Conservation (phyloP, 352 stramenopile genomes). For the Phytopythium litorale region DNA sequence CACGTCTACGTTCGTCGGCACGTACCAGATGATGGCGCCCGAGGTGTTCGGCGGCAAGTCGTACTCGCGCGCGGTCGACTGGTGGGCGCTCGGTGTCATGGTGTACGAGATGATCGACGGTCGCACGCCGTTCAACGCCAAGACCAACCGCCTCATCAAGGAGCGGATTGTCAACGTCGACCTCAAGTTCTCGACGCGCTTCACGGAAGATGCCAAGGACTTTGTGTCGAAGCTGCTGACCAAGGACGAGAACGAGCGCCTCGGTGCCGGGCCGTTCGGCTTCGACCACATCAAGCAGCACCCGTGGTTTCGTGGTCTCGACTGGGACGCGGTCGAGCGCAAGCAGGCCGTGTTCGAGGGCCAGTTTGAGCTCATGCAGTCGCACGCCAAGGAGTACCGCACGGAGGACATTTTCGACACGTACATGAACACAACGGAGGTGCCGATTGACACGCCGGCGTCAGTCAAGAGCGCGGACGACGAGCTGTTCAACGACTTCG, state of each 20-base stretch:
- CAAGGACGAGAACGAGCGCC: slow-evolving; percentile 89
- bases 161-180: slow-evolving; percentile 83
- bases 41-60: slow-evolving; percentile 86
- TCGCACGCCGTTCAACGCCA: slow-evolving; percentile 83
- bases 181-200: slow-evolving; percentile 76
- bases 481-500: slow-evolving; percentile 80
- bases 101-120: slow-evolving; percentile 90
- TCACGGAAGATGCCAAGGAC: slow-evolving; percentile 80
- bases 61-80: slow-evolving; percentile 88
- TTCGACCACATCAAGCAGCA: slow-evolving; percentile 87
- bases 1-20: slow-evolving; percentile 90
- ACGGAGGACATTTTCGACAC: slow-evolving; percentile 83
- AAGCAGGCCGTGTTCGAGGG: slow-evolving; percentile 62
- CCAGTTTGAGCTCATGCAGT: slow-evolving; percentile 75
- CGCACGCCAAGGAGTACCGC: slow-evolving; percentile 76
- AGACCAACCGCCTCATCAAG: slow-evolving; percentile 84
- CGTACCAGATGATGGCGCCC: slow-evolving; percentile 91
- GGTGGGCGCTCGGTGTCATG: slow-evolving; percentile 87
- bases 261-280: slow-evolving; percentile 89
- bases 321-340: slow-evolving; percentile 77
- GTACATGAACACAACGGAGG: slow-evolving; percentile 85
- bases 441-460: slow-evolving; percentile 77
- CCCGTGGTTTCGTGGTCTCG: slow-evolving; percentile 83
- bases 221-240: slow-evolving; percentile 90
- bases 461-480: slow-evolving; percentile 68